phyloP scores from a whole-genome alignment of 257 asterid genomes.

The Haberlea rhodopensis region DNA sequence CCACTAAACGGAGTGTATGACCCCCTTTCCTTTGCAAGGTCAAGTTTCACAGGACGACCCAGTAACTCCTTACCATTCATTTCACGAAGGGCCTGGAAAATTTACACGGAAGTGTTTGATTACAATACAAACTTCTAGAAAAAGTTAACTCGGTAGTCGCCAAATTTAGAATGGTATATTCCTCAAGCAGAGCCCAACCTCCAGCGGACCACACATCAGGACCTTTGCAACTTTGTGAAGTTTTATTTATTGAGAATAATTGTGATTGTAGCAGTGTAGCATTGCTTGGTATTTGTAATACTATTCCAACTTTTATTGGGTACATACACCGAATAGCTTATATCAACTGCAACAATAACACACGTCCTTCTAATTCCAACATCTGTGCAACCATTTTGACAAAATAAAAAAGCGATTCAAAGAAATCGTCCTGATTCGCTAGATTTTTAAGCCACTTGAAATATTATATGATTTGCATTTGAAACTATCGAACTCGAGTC shows the following conservation, averaged over 20 bases:
- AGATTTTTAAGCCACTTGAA: no score
- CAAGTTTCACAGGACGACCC: constrained; percentile 69
- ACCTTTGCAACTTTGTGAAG: background rate
- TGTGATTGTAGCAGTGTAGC: background rate
- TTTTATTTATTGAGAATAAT: background rate
- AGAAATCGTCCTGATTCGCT: no score
- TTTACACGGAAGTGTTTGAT: constrained; percentile 10
- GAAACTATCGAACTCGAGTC: no score
- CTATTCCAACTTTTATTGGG: background rate
- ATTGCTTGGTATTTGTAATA: background rate
- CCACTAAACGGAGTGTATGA: constrained; percentile 50
- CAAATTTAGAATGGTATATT: background rate
- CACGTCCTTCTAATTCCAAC: no score
- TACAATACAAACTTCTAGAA: background rate
- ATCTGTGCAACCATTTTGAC: no score
- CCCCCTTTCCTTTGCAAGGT: constrained; percentile 60
- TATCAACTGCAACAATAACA: no score
- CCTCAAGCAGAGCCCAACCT: no score
- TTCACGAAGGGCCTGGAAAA: constrained; percentile 49
- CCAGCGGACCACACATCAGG: no score
- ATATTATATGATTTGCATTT: no score
- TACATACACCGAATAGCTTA: background rate
- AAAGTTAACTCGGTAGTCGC: background rate
- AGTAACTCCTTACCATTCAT: constrained; percentile 65
- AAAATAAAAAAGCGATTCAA: no score